Percentiles rank a stretch among this genome's conserved stretches.
These are phyloP conservation scores for Fonsecaea monophora DNA, from an alignment of 2,329 filamentous ascomycete genomes.

Conservation along the genomic window DNA sequence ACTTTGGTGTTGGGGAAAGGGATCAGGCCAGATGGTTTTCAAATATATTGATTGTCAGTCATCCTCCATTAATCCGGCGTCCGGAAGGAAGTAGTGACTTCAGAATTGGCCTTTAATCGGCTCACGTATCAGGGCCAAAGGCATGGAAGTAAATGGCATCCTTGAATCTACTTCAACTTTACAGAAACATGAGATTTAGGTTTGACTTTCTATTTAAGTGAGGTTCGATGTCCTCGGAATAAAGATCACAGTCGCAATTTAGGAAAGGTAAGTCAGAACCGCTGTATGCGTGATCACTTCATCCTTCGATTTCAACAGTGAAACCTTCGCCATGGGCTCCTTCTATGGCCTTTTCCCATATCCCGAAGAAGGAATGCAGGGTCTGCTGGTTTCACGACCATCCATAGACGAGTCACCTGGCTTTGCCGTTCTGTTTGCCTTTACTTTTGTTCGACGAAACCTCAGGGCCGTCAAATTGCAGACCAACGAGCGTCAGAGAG, in stretches of 20 bases:
- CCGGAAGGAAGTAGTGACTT: not conserved
- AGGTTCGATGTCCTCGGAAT: not conserved
- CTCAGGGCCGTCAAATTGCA: not conserved
- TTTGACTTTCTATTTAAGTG: not conserved
- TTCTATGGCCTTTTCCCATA: not conserved
- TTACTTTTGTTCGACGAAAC: not conserved
- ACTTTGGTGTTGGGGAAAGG: slow-evolving; percentile 1
- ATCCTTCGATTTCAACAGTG: slow-evolving; percentile 3
- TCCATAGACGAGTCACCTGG: not conserved
- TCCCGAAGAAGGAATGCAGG: not conserved
- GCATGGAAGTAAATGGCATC: not conserved
- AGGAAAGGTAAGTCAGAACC: not conserved
- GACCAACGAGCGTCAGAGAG: not conserved
- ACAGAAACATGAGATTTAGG: slow-evolving; percentile 1
- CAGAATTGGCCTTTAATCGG: not conserved
- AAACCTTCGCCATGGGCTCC: slow-evolving; percentile 2
- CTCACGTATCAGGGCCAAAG: not conserved
- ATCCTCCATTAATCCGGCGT: not conserved
- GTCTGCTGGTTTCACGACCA: slow-evolving; percentile 6
- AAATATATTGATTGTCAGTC: not conserved
- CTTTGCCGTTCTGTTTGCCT: not conserved
- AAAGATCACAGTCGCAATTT: not conserved
- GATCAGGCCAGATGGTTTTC: not conserved
- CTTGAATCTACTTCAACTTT: slow-evolving; percentile 1
- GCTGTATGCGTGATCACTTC: not conserved